Percentiles rank a stretch among this genome's conserved stretches.
Conservation (phyloP, 331 rosid species). For the Dryas integrifolia region DNA sequence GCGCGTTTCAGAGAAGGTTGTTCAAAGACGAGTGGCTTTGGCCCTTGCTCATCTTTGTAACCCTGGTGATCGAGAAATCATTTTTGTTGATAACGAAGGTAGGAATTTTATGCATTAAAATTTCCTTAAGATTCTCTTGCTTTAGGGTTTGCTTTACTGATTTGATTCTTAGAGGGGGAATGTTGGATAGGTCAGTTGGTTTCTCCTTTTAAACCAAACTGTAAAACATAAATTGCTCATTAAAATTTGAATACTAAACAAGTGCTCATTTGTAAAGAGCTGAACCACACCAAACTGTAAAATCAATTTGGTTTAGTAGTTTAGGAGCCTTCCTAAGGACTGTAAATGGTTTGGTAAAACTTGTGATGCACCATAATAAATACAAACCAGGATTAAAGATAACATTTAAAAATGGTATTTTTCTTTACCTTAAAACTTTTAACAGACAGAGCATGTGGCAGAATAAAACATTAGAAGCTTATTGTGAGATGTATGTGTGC, state of each 20-base stretch:
- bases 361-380: neutral
- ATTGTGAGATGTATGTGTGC: neutral
- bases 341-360: neutral
- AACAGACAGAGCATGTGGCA: neutral
- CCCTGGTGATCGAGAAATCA: conserved; percentile 17
- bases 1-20: conserved; percentile 20
- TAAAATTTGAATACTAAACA: neutral
- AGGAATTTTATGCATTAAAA: neutral
- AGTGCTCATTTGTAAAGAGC: too few species aligned
- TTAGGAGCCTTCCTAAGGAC: neutral
- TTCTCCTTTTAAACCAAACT: neutral
- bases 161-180: neutral
- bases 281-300: neutral
- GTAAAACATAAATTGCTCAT: neutral
- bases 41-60: conserved; percentile 40
- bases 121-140: neutral
- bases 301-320: neutral
- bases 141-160: neutral
- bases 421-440: neutral
- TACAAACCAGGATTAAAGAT: neutral
- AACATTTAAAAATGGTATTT: neutral
- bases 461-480: neutral
- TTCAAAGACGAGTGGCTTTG: conserved; percentile 31
- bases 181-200: neutral
- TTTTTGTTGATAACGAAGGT: conserved; percentile 35